Percentiles rank a stretch among this genome's conserved stretches.
phyloP scores from a whole-genome alignment of 169 alveolate genomes.

The Cryptosporidium parvum region DNA sequence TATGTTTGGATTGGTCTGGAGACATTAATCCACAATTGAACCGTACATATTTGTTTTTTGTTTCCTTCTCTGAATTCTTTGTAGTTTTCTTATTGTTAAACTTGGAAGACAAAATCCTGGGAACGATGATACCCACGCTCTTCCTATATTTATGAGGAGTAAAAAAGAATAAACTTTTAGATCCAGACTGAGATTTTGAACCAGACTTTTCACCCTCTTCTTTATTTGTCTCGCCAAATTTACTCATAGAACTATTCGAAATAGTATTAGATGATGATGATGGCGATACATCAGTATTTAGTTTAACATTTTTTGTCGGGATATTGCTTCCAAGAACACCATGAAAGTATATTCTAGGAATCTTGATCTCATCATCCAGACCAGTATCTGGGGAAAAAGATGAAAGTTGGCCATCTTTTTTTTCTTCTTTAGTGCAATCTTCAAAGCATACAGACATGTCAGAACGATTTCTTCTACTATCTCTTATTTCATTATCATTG shows the following conservation, averaged over 20 bases:
- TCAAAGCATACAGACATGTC: neutral
- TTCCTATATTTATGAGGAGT: slow-evolving; percentile 65
- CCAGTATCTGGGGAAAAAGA: neutral
- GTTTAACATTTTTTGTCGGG: neutral
- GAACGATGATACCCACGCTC: slow-evolving; percentile 52
- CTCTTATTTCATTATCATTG: neutral
- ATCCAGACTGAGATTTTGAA: neutral
- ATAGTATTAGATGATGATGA: neutral
- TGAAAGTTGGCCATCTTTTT: neutral
- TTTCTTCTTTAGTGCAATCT: neutral
- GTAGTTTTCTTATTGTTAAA: neutral
- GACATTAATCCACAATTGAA: slow-evolving; percentile 30
- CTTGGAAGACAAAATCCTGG: slow-evolving; percentile 12
- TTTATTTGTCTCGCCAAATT: neutral
- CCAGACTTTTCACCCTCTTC: neutral
- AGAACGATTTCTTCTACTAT: neutral
- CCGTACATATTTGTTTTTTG: slow-evolving; percentile 33
- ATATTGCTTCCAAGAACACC: neutral
- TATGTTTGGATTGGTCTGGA: slow-evolving; percentile 18
- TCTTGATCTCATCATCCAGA: neutral
- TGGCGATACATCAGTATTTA: neutral
- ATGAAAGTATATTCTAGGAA: neutral
- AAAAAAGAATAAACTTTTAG: slow-evolving; percentile 1
- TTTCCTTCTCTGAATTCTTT: neutral
- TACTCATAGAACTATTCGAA: neutral